Conservation (phyloP, 345 rosid genomes). For the Tarenaya hassleriana region DNA sequence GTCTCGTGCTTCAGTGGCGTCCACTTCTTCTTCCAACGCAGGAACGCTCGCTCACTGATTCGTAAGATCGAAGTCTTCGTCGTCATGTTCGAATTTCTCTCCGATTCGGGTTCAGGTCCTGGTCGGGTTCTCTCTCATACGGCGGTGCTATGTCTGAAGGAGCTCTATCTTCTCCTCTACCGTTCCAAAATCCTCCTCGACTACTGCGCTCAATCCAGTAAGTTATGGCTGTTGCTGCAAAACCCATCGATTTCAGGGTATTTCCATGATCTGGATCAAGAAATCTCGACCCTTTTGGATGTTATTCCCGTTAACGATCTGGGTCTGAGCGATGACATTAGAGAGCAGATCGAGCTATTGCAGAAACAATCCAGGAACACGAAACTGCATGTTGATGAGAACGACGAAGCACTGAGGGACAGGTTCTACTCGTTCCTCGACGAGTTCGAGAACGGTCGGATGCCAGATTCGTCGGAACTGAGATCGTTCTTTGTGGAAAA, state of each 20-base stretch:
- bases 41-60: constrained; percentile 66
- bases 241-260: constrained; percentile 77
- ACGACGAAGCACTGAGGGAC: constrained; percentile 60
- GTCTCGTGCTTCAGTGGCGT: constrained; percentile 43
- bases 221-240: constrained; percentile 86
- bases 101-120: constrained; percentile 38
- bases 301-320: constrained; percentile 62
- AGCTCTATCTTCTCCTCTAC: constrained; percentile 77
- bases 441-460: constrained; percentile 55
- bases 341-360: constrained; percentile 75
- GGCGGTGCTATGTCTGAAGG: constrained; percentile 70
- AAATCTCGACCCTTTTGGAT: constrained; percentile 80
- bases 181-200: constrained; percentile 79
- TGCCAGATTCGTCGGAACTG: constrained; percentile 37
- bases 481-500: constrained; percentile 53
- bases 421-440: constrained; percentile 52
- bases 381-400: constrained; percentile 49
- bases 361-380: constrained; percentile 53
- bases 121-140: constrained; percentile 31
- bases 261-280: constrained; percentile 91
- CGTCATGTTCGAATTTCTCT: constrained; percentile 54
- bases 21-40: constrained; percentile 54
- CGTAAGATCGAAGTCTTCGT: constrained; percentile 65
- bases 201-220: constrained; percentile 73
- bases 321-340: constrained; percentile 57